Evolutionary conservation across 2,329 filamentous ascomycete genomes (phyloP), one percentile per base, ranked within the genome.

Genomic region (Cladosporium sphaerospermum): DNA sequence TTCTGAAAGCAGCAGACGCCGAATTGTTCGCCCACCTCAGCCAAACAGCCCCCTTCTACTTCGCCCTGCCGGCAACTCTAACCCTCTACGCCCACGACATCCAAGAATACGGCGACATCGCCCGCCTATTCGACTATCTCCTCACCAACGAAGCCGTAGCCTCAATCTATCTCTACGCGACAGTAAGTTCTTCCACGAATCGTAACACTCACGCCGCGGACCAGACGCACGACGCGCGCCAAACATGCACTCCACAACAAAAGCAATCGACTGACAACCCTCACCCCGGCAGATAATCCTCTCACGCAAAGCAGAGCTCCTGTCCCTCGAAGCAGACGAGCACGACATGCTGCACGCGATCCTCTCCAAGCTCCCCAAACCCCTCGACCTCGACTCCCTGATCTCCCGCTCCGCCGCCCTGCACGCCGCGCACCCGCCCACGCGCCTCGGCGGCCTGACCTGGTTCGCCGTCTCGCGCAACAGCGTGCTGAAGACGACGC

Each of bases 31-130:
- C 71, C 7, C 92, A 96, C 71, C 55, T 70, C n/a, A 59, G 59
- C 18, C 45, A 61, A 19, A 61, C 66, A 4, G 83, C 91, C 65
- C 92, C 93, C 1, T 96, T 91, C 69, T 54, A 54, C 45, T 99
- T 96, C 69, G 93, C 93, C 4, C 78, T 99, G 4, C 84, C 89
- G n/a, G 90, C 89, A 45, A 96, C 90, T 0, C 78, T 99, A 41
- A 99, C 95, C 33, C 84, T 99, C 75, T 99, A 96, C 69, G 90
- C 93, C 14, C 93, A 99, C 71, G 92, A 97, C 68, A 90, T 99
- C 56, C 85, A 93, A 69, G 84, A 86, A 40, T 96, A 96, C 67
- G 81, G 82, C 57, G 87, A 92, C 60, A 97, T 99, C 64, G 82
- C 90, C 33, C 83, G 93, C 19, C 75, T 99, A 1, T 99, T 96